Percentiles rank a stretch among this genome's conserved stretches.
phyloP scores from a whole-genome alignment of 169 alveolate genomes.

The Blepharisma undulans region DNA sequence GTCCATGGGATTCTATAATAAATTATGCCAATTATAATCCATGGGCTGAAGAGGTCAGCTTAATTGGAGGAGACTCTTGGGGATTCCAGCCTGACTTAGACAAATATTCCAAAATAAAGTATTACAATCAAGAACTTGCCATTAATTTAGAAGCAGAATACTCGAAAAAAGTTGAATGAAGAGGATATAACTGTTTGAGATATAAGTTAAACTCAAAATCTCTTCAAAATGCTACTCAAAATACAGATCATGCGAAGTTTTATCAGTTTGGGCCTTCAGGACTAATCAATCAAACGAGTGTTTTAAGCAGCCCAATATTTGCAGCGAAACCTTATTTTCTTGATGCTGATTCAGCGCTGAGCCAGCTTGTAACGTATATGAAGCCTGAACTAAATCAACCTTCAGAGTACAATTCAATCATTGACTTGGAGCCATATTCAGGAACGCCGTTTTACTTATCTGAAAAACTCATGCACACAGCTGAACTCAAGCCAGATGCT shows the following conservation, averaged over 20 bases:
- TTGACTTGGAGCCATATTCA: constrained; percentile 38
- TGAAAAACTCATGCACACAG: background rate
- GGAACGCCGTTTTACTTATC: constrained; percentile 3
- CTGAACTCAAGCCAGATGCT: constrained; percentile 20
- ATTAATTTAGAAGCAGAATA: background rate
- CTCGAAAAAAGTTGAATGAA: background rate
- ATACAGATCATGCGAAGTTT: background rate
- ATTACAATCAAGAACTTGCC: background rate
- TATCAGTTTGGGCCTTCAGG: constrained; percentile 29
- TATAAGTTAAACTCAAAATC: background rate
- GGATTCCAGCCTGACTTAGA: constrained; percentile 19
- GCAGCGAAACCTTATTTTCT: constrained; percentile 19
- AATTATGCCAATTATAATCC: constrained; percentile 32
- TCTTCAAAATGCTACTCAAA: background rate
- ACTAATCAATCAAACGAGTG: background rate
- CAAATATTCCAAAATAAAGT: background rate
- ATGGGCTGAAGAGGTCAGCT: background rate
- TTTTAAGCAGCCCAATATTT: background rate
- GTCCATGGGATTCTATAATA: constrained; percentile 9
- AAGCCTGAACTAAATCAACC: constrained; percentile 7
- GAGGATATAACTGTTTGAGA: background rate
- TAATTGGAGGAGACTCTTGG: constrained; percentile 14
- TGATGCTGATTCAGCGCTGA: constrained; percentile 7
- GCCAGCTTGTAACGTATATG: background rate
- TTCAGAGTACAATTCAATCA: background rate